A percentile compares a stretch with the other conserved stretches of the same genome.
These are phyloP conservation scores for Cladosporium sp. DNA, from an alignment of 2,329 filamentous ascomycete species.

Conservation along the genomic window DNA sequence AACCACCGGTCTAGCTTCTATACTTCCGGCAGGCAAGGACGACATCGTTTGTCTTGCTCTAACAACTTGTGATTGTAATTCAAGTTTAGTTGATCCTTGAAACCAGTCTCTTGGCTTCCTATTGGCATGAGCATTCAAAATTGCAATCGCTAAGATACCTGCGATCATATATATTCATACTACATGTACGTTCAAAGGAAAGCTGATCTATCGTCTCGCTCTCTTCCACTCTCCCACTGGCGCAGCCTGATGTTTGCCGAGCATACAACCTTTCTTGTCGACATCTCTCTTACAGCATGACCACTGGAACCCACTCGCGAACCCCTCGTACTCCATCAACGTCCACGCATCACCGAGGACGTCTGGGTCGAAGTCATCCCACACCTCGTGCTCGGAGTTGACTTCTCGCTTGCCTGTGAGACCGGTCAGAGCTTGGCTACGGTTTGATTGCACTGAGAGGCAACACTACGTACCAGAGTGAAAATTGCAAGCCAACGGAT, in stretches of 20 bases:
- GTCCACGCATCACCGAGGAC: slow-evolving; percentile 10
- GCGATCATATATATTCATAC: neutral
- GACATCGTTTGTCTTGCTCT: neutral
- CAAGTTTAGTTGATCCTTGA: neutral
- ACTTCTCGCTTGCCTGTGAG: slow-evolving; percentile 3
- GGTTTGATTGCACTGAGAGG: neutral
- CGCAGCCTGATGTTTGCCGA: slow-evolving; percentile 13
- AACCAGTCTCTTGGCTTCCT: no score
- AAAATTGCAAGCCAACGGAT: neutral
- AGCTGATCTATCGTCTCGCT: neutral
- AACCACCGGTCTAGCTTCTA: neutral
- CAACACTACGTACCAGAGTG: neutral
- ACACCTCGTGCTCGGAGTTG: neutral
- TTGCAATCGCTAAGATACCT: neutral
- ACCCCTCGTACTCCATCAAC: slow-evolving; percentile 11
- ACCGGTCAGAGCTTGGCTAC: neutral
- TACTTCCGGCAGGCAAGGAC: neutral
- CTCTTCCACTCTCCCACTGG: slow-evolving; percentile 9
- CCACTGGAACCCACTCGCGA: neutral
- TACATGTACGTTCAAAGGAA: neutral
- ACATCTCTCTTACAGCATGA: slow-evolving; percentile 7
- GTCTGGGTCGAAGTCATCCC: slow-evolving; percentile 9
- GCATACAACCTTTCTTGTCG: neutral
- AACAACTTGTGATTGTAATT: neutral
- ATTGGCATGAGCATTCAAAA: neutral